Evolutionary conservation across 2,329 filamentous ascomycete genomes (phyloP), one percentile per base, ranked within the genome.

Genomic region (Westerdykella sp.): DNA sequence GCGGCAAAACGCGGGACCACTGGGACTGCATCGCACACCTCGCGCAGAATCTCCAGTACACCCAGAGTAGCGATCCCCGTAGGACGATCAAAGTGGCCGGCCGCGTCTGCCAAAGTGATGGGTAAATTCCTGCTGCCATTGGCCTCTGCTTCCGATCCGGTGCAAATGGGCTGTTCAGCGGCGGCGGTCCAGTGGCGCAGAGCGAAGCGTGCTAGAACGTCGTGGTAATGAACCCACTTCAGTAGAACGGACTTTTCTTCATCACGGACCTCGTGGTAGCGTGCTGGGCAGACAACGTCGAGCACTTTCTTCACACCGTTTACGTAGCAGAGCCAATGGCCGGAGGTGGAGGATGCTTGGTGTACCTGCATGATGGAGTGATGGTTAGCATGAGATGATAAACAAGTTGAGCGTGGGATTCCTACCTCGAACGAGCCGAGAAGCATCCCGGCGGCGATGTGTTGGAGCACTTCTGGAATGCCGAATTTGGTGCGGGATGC

Each of bases 161-260:
- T 18, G 21, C 14, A 32, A 16, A 28, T 10, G 25, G 25, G 25
- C 25, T 28, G 25, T 28, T 28, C 30, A 15, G 37, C 37, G 39
- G 14, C 31, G 39, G 14, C 31, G 12, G 34, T 18, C 52, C 49
- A 48, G 44, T 54, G 46, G 12, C 41, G 41, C 23, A 48, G 18
- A 11, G 40, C 46, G 37, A 56, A 54, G 10, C 40, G 46, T 6
- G 46, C 32, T 23, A 56, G 28, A 4, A 53, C 46, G 35, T 54
- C 49, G 37, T 53, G 51, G 43, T 54, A 53, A 42, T 47, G 48
- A 23, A 56, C 43, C 53, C 53, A 56, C 28, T 51, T 38, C 15
- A 51, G 22, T n/a, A 56, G 34, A 32, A 44, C 31, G 31, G 10
- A 35, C 10, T 38, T 21, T n/a, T 53, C 50, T 34, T 22, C 21